phyloP scores from a whole-genome alignment of 139 green algal species.

The Chlorella sp. region DNA sequence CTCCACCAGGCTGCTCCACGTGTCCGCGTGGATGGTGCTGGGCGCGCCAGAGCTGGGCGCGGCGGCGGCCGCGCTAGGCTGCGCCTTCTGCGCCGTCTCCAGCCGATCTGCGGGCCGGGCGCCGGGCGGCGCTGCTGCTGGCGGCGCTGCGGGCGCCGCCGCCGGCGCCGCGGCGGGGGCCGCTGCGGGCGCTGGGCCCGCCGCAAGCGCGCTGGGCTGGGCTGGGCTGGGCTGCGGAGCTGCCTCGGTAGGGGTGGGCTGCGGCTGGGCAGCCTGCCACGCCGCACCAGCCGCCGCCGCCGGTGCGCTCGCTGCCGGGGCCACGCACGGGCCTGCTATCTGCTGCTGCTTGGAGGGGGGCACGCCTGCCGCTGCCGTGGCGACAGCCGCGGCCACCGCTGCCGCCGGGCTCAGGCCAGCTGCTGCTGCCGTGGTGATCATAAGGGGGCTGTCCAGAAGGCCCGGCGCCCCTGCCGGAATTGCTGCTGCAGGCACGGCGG shows the following conservation, averaged over 20 bases:
- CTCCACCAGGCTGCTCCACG: conserved; percentile 22
- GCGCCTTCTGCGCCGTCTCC: no score
- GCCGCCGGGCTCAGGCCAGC: background rate
- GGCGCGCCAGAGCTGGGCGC: background rate
- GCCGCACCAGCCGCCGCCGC: no score
- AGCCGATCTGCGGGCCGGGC: no score
- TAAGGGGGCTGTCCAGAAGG: no score
- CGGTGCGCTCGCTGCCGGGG: no score
- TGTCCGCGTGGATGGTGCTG: conserved; percentile 21
- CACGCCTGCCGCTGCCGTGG: background rate
- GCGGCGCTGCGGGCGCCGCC: background rate
- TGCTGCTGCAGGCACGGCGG: background rate
- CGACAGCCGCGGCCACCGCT: background rate
- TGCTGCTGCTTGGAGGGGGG: no score
- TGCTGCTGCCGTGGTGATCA: background rate
- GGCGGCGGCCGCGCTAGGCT: background rate
- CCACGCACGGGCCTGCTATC: no score
- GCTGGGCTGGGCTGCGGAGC: no score
- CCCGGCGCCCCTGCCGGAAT: background rate
- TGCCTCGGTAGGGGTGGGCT: no score
- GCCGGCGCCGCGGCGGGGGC: background rate
- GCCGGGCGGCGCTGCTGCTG: background rate
- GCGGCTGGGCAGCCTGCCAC: no score
- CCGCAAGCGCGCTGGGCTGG: no score
- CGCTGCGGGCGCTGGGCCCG: background rate